phyloP scores from a whole-genome alignment of 78 protist species.

The Dictyostelium firmibasis region DNA sequence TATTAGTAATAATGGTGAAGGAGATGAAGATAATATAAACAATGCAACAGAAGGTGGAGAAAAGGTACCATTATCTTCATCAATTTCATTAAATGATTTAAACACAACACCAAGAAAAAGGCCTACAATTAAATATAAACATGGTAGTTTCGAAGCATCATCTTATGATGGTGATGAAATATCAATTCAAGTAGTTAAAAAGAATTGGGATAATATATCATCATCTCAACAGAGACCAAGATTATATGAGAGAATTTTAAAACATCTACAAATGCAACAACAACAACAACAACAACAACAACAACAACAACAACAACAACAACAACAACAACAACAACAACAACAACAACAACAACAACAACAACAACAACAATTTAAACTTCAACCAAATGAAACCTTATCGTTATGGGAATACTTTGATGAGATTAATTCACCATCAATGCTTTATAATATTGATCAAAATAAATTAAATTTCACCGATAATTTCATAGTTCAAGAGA shows the following conservation, averaged over 20 bases:
- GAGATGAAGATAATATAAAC: neutral
- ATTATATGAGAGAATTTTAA: conserved; percentile 38
- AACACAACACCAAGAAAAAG: neutral
- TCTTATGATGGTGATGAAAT: conserved; percentile 64
- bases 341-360: neutral
- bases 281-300: neutral
- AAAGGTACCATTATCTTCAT: neutral
- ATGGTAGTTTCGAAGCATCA: conserved; percentile 6
- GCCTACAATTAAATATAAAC: neutral
- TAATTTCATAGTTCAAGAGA: conserved; percentile 49
- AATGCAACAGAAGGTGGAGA: neutral
- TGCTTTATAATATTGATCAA: conserved; percentile 34
- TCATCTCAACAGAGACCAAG: neutral
- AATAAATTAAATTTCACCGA: conserved; percentile 9
- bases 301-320: neutral
- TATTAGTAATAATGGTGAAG: neutral
- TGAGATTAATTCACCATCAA: conserved; percentile 35
- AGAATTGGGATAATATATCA: neutral
- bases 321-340: neutral
- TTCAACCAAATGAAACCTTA: conserved; percentile 54
- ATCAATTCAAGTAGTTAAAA: conserved; percentile 17
- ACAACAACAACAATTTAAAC: conserved; percentile 14
- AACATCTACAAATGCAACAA: neutral
- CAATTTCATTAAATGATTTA: neutral
- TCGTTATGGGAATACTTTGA: conserved; percentile 71